Evolutionary conservation across 2,329 filamentous ascomycete genomes (phyloP), one percentile per base, ranked within the genome.

Genomic region (Aspergillus ibericus): DNA sequence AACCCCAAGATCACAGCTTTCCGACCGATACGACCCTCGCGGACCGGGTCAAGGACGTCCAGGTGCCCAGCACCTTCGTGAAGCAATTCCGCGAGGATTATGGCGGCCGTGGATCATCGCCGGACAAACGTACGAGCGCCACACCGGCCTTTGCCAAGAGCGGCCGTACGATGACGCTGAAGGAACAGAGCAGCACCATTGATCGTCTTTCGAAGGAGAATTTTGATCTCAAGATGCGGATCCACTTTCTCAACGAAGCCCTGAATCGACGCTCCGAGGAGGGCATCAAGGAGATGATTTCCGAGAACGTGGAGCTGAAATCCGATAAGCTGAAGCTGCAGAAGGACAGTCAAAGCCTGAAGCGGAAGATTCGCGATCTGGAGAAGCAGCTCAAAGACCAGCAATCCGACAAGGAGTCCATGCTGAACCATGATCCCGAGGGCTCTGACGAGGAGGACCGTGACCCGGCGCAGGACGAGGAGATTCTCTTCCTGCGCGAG

Each of bases 191-290:
- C 72, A 96, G 90, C 76, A 98, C 93, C 13, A 97, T 99, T 63
- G 95, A 99, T 75, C 88, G 93, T 59, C 83, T 98, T 2, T 96
- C 92, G 60, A 99, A 99, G 77, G 95, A 99, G 75, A 99, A 99
- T 65, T 99, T 98, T 72, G 93, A 97, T 72, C 80, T 98, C 56
- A 97, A 98, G 77, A 87, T 98, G 76, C 96, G 96, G 73, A 95
- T 98, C 64, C 96, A 97, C 82, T 99, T 97, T 71, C 83, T 99
- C 50, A 96, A 93, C 69, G 91, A 98, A 74, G 90, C 93, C 1
- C 80, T 99, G 18, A 92, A 96, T 75, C 95, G 93, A 71, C 85
- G 96, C 42, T 97, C 93, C 1, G 93, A 98, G 73, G 93, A 98
- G 77, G 92, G 93, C 63, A 89, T 99, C 73, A 96, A 96, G 77